A percentile compares a stretch with the other conserved stretches of the same genome.
Evolutionary conservation across 441 rosid genomes (phyloP).

Genomic region (Pelargonium fulgidum): DNA sequence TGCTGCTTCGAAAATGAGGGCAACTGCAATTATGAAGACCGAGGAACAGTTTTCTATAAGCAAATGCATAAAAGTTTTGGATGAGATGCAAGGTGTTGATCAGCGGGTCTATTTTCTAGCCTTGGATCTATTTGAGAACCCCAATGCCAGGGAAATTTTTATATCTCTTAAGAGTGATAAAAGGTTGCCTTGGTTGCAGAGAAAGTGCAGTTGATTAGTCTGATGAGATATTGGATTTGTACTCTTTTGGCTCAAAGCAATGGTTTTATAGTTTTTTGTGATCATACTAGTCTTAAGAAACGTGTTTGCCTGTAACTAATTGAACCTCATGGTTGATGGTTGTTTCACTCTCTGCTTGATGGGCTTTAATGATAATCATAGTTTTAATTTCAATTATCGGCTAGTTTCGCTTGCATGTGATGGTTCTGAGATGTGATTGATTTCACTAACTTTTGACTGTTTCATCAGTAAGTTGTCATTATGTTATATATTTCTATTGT

Average conservation of each 20-base stretch:
- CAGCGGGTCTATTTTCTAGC: slow-evolving; percentile 62
- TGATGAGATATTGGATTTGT: slow-evolving; percentile 16
- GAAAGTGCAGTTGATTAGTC: slow-evolving; percentile 39
- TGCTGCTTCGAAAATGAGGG: slow-evolving; percentile 76
- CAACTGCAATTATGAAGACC: slow-evolving; percentile 54
- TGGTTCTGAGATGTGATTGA: slow-evolving; percentile 9
- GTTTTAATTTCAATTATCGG: slow-evolving; percentile 7
- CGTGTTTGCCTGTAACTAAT: slow-evolving; percentile 28
- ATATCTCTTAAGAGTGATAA: slow-evolving; percentile 65
- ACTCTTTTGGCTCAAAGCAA: slow-evolving; percentile 10
- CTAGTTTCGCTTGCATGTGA: slow-evolving; percentile 9
- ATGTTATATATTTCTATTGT: slow-evolving; percentile 28
- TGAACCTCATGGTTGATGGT: slow-evolving; percentile 20
- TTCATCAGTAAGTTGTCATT: slow-evolving; percentile 13
- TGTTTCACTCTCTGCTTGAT: slow-evolving; percentile 16
- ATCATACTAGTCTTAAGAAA: slow-evolving; percentile 13
- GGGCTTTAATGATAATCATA: slow-evolving; percentile 22
- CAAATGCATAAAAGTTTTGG: slow-evolving; percentile 75
- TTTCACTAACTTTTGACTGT: neutral
- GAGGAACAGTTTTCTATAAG: slow-evolving; percentile 72
- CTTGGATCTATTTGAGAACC: slow-evolving; percentile 76
- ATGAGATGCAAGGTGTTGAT: slow-evolving; percentile 81
- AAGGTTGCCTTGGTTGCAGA: slow-evolving; percentile 65
- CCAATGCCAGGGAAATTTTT: slow-evolving; percentile 58
- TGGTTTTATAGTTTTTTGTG: slow-evolving; percentile 12